Evolutionary conservation across 2,329 filamentous ascomycete genomes (phyloP), one percentile per base, ranked within the genome.

Genomic region (Scedosporium dehoogii): DNA sequence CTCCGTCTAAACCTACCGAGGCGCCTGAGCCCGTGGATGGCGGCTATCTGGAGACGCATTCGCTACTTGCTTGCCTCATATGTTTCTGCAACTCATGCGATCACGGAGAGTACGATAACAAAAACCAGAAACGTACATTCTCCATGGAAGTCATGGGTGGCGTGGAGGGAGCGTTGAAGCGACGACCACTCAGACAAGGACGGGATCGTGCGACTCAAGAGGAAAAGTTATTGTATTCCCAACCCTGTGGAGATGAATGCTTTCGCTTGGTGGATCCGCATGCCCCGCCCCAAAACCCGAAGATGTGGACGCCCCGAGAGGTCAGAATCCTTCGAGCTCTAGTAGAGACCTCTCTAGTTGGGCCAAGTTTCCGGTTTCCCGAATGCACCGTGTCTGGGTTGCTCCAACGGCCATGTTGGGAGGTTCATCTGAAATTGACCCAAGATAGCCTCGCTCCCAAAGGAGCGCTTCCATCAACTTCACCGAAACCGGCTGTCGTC

Each of bases 61-160:
- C 78, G 38, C 75, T 82, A 9, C 74, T 85, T 16, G 81, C 80
- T 12, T 86, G 83, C 66, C 71, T 84, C n/a, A 79, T 85, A 60
- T 86, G 83, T 70, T 82, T 78, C 67, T 81, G 81, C 59, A 80
- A 85, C 69, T 84, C 82, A 12, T 86, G 83, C 64, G 83, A 85
- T 67, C 83, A 86, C 65, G 83, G 83, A 56, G 82, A 85, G 61
- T 85, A 84, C 60, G 80, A 83, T 62, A 79, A 80, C 59, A 81
- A 72, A 57, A 78, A 78, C 56, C 69, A 82, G 64, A 81, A 83
- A 67, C 76, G 79, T 41, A 80, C 78, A 3, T 81, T 85, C 67
- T 82, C 81, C 3, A 73, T 84, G n/a, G 78, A 80, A 44, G 63
- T 61, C 16, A 55, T 44, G 51, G 62, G 62, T 14, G 58, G 58